Evolutionary conservation across 2,329 filamentous ascomycete species (phyloP), one percentile per base, ranked within the genome.

Genomic region (Neoarthrinium moseri): DNA sequence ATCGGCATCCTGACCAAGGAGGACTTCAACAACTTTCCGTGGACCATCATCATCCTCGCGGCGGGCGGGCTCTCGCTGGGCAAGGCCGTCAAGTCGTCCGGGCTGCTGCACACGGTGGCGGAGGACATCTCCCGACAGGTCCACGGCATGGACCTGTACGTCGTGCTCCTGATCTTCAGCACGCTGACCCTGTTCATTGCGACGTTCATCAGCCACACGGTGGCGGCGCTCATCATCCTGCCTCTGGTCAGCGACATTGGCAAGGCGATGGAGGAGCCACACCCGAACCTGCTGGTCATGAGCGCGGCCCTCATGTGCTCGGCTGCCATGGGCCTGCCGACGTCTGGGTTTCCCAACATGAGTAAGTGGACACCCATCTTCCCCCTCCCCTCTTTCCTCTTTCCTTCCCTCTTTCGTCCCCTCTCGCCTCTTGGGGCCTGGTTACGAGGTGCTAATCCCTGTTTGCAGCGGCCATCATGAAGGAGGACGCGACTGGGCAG

Each of bases 1-100:
- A 91, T 91, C 2, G 94, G 94, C 10, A 92, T 97, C 55, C 76
- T 99, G 24, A 97, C 91, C 39, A 99, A 97, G 70, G 94, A 97
- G 69, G 94, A 99, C 70, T 99, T 99, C 65, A 99, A 99, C 75
- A 99, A 99, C 68, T 99, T 99, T 68, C 86, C 96, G 30, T 99
- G 94, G 94, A 99, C 95, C 17, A 99, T 99, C 68, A 96, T 99
- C 68, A 97, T 99, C 60, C 84, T 99, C 17, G 94, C 94, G 0
- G 92, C 94, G 0, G 94, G 94, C 37, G 94, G 94, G 6, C 73
- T 99, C 26, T 91, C 91, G 1, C 82, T 99, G 0, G 94, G 94
- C 46, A 96, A 95, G 66, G 89, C 92, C 0, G 94, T 99, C 48
- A 92, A 91, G 52, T 94, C 89, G 0, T 97, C 92, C 0, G 94